phyloP scores from a whole-genome alignment of 2,329 filamentous ascomycete species.

The Paecilomyces dactylethromorphus region DNA sequence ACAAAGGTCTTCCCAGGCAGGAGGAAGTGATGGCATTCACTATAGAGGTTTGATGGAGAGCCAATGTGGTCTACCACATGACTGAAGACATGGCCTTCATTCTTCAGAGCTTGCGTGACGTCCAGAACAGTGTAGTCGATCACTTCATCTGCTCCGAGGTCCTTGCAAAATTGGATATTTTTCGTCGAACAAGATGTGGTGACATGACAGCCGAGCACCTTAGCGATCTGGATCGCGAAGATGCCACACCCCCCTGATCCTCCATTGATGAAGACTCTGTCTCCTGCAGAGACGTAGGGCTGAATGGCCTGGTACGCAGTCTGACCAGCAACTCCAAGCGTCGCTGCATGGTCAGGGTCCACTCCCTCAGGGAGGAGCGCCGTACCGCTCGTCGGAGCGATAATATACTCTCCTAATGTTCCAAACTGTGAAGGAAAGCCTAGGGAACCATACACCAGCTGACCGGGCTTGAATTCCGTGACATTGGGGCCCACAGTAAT shows the following conservation, averaged over 20 bases:
- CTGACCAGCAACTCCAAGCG: constrained; percentile 39
- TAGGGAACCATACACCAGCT: constrained; percentile 41
- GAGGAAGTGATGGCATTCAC: constrained; percentile 46
- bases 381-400: constrained; percentile 25
- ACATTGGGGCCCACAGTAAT: constrained; percentile 27
- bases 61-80: constrained; percentile 56
- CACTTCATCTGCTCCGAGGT: constrained; percentile 57
- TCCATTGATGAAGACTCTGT: constrained; percentile 59
- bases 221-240: constrained; percentile 59
- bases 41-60: constrained; percentile 46
- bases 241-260: constrained; percentile 57
- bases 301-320: constrained; percentile 46
- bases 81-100: constrained; percentile 44
- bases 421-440: constrained; percentile 30
- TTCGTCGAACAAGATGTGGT: constrained; percentile 51
- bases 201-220: constrained; percentile 53
- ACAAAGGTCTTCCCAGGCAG: constrained; percentile 45
- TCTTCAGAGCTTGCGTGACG: constrained; percentile 41
- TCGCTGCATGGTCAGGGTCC: constrained; percentile 34
- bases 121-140: constrained; percentile 53
- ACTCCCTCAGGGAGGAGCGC: constrained; percentile 40
- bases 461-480: constrained; percentile 29
- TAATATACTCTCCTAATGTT: constrained; percentile 39
- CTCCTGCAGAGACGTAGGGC: constrained; percentile 43
- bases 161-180: constrained; percentile 52